phyloP scores from a whole-genome alignment of 2,329 filamentous ascomycete genomes.

The Fusarium lateritium region DNA sequence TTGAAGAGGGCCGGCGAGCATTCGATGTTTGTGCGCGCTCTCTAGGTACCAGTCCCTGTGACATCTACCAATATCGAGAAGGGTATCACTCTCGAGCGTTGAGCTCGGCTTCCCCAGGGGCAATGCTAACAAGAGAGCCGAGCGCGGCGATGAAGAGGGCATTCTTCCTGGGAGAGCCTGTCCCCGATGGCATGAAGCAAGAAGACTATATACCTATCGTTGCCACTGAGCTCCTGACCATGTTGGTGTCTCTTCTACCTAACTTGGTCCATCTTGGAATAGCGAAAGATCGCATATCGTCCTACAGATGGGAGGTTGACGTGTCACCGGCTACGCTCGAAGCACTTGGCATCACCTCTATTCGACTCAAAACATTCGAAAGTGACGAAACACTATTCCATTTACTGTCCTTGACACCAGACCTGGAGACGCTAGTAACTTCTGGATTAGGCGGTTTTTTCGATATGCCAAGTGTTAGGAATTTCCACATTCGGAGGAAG shows the following conservation, averaged over 20 bases:
- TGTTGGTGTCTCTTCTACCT: not conserved
- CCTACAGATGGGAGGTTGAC: not conserved
- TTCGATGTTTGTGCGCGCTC: not conserved
- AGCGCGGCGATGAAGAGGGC: not conserved
- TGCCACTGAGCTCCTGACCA: not conserved
- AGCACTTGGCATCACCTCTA: not conserved
- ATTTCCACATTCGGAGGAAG: not conserved
- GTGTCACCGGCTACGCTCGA: not conserved
- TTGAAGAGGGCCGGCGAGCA: not conserved
- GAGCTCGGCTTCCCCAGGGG: not conserved
- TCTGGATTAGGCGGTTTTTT: fast-evolving
- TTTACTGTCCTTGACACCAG: not conserved
- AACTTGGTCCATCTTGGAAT: not conserved
- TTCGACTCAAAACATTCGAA: conserved; percentile 1
- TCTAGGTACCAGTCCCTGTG: not conserved
- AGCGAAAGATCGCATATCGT: fast-evolving
- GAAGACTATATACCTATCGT: not conserved
- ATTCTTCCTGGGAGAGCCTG: not conserved
- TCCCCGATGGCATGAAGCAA: fast-evolving
- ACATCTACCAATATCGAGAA: not conserved
- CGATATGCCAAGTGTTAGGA: not conserved
- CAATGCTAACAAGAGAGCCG: no score
- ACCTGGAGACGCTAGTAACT: not conserved
- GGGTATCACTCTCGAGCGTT: fast-evolving
- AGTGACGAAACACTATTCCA: not conserved